Percentiles rank a stretch among this genome's conserved stretches.
phyloP scores from a whole-genome alignment of 441 rosid genomes.

The Heliophila coronopifolia region DNA sequence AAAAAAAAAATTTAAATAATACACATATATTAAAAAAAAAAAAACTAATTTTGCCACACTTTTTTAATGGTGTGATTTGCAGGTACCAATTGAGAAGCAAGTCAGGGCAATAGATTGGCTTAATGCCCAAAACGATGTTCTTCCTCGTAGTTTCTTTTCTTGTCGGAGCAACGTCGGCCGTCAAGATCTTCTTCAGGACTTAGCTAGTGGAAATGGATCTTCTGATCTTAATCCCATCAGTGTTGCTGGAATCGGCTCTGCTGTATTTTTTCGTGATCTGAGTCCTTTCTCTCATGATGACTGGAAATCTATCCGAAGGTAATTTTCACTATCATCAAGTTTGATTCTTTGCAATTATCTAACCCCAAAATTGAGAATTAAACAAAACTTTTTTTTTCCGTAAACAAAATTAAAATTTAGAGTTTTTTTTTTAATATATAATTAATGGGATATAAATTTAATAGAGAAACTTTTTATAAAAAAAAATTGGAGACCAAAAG shows the following conservation, averaged over 20 bases:
- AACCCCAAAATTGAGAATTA: no score
- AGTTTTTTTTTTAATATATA: no score
- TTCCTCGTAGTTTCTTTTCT: slow-evolving; percentile 74
- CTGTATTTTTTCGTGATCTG: slow-evolving; percentile 61
- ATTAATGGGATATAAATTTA: no score
- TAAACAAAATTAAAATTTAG: no score
- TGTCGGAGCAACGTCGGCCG: slow-evolving; percentile 35
- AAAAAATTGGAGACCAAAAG: no score
- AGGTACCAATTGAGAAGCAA: slow-evolving; percentile 61
- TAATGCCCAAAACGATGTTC: slow-evolving; percentile 51
- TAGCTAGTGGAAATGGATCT: slow-evolving; percentile 35
- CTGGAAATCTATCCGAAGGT: slow-evolving; percentile 87
- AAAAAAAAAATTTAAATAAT: no score
- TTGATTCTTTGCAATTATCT: no score
- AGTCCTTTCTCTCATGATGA: slow-evolving; percentile 68
- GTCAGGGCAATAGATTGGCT: slow-evolving; percentile 83
- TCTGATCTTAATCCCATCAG: slow-evolving; percentile 35
- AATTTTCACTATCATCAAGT: no score
- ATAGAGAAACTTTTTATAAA: no score
- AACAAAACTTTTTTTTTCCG: no score
- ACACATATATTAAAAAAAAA: no score
- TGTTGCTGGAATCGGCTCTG: slow-evolving; percentile 82
- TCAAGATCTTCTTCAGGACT: slow-evolving; percentile 31
- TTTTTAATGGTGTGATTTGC: slow-evolving; percentile 13
- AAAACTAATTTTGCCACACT: no score